These are phyloP conservation scores for Ophiostoma triangulosporum DNA, from an alignment of 2,329 filamentous ascomycete genomes.

Conservation along the genomic window DNA sequence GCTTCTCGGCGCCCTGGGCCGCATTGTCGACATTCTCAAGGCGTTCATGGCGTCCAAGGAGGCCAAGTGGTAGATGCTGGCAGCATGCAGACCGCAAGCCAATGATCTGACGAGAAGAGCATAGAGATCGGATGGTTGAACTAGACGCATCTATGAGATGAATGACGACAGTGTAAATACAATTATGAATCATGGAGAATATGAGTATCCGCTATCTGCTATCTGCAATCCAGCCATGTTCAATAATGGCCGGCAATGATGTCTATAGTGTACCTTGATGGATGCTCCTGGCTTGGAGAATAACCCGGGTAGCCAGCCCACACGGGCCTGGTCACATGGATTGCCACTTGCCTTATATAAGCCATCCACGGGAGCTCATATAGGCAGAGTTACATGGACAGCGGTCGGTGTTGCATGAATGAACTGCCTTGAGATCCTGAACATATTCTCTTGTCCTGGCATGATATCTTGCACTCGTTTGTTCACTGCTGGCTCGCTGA, in stretches of 20 bases:
- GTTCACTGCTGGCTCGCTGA: too few species aligned
- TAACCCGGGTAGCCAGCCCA: neutral
- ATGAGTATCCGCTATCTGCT: neutral
- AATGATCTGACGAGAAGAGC: neutral
- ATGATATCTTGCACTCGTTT: too few species aligned
- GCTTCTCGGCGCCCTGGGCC: slow-evolving; percentile 69
- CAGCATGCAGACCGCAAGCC: neutral
- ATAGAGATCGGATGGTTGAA: neutral
- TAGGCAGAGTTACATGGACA: too few species aligned
- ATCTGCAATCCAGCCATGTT: neutral
- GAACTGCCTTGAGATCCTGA: neutral
- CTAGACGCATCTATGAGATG: neutral
- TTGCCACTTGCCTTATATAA: neutral
- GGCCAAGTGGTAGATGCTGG: slow-evolving; percentile 37
- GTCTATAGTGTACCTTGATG: neutral
- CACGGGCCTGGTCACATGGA: neutral
- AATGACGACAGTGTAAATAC: neutral
- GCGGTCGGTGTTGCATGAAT: too few species aligned
- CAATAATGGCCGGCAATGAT: too few species aligned
- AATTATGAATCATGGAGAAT: neutral
- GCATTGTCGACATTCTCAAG: slow-evolving; percentile 63
- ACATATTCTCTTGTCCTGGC: neutral
- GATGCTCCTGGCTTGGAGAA: neutral
- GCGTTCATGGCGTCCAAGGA: slow-evolving; percentile 41
- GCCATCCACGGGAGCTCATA: neutral